Evolutionary conservation across 1,284 basidiomycete genomes (phyloP).

Genomic region (Sporisorium sorghi): DNA sequence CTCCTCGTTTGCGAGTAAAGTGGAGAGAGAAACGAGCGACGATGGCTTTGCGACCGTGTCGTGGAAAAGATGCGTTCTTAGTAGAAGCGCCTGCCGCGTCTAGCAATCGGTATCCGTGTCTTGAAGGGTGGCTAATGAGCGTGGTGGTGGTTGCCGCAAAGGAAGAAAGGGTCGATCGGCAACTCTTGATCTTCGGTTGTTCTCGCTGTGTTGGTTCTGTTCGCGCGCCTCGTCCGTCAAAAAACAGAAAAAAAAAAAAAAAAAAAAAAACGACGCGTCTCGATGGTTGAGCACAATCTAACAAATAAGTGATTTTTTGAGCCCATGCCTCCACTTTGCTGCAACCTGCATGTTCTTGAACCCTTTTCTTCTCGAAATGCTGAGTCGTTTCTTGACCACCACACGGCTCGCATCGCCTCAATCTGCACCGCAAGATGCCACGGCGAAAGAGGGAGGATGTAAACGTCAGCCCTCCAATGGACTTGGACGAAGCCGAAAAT

Average conservation of each 20-base stretch:
- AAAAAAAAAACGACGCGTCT: slow-evolving; percentile 24
- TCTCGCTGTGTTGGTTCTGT: slow-evolving; percentile 15
- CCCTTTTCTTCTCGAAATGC: slow-evolving; percentile 13
- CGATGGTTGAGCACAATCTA: background rate
- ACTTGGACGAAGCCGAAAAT: background rate
- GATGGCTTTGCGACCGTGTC: background rate
- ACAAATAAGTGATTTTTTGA: slow-evolving; percentile 5
- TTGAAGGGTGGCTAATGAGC: background rate
- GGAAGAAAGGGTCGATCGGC: slow-evolving; percentile 9
- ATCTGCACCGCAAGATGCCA: slow-evolving; percentile 14
- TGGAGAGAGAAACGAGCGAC: slow-evolving; percentile 1
- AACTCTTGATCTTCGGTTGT: slow-evolving; percentile 5
- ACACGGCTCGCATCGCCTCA: background rate
- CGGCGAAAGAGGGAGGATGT: background rate
- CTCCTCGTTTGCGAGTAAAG: background rate
- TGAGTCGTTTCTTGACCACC: slow-evolving; percentile 16
- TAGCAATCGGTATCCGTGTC: no score
- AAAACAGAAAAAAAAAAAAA: slow-evolving; percentile 6
- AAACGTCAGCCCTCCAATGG: background rate
- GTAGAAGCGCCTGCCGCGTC: no score
- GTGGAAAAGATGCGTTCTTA: no score
- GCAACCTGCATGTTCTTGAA: slow-evolving; percentile 2
- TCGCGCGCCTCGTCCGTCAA: background rate
- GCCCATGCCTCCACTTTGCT: slow-evolving; percentile 38
- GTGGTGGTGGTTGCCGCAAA: background rate